These are phyloP conservation scores for Saccharomycopsis sp. DNA, from an alignment of 805 yeast genomes.

Conservation along the genomic window DNA sequence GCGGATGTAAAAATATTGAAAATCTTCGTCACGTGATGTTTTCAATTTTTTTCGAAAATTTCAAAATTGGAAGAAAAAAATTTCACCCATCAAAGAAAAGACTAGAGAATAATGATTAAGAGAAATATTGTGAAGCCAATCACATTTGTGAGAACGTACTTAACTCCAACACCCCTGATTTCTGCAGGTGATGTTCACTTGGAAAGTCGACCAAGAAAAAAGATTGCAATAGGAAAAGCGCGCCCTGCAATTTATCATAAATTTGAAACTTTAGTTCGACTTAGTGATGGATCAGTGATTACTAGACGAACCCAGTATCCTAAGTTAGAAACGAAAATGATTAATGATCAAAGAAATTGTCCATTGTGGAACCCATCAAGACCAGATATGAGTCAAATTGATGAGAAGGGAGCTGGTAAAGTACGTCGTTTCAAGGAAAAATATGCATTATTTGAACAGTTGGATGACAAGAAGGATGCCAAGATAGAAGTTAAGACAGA, in stretches of 20 bases:
- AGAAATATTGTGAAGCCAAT: background rate
- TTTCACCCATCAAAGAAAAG: too few species aligned
- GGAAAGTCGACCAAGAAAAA: constrained; percentile 51
- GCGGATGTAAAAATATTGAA: too few species aligned
- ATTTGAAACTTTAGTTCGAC: constrained; percentile 82
- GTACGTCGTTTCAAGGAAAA: constrained; percentile 67
- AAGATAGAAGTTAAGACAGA: constrained; percentile 24
- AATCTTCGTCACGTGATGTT: too few species aligned
- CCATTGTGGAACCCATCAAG: constrained; percentile 86
- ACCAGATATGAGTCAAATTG: constrained; percentile 64
- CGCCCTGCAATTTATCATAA: constrained; percentile 91
- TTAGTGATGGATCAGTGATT: constrained; percentile 90
- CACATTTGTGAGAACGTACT: constrained; percentile 13
- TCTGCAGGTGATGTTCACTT: constrained; percentile 18
- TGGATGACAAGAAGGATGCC: constrained; percentile 24
- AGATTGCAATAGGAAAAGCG: constrained; percentile 72
- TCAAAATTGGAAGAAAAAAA: too few species aligned
- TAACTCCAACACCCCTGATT: constrained; percentile 14
- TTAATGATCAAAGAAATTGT: constrained; percentile 82
- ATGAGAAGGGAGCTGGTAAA: constrained; percentile 80
- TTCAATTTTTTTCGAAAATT: too few species aligned
- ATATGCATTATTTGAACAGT: constrained; percentile 45
- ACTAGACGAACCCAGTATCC: constrained; percentile 82
- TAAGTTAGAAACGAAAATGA: constrained; percentile 74
- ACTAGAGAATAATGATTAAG: background rate